Evolutionary conservation across 2,329 filamentous ascomycete species (phyloP).

Genomic region (Fusarium ambrosium): DNA sequence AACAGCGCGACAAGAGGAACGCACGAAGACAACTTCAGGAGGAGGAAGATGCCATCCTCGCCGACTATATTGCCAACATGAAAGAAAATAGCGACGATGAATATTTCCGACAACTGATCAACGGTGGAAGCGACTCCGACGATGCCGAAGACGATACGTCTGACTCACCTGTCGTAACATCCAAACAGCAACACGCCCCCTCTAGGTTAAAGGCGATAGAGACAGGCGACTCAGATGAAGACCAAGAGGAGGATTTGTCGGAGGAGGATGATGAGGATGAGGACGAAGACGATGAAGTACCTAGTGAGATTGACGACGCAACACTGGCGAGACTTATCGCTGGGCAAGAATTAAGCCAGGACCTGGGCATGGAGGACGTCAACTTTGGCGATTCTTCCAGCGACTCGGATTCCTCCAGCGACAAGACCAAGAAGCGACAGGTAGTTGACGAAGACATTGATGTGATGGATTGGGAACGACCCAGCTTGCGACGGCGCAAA

Average conservation of each 20-base stretch:
- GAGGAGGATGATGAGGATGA: slow-evolving; percentile 8
- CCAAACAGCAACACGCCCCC: slow-evolving; percentile 69
- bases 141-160: slow-evolving; percentile 12
- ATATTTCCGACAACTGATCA: slow-evolving; percentile 28
- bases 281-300: slow-evolving; percentile 16
- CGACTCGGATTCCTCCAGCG: slow-evolving; percentile 30
- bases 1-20: slow-evolving; percentile 36
- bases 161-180: slow-evolving; percentile 61
- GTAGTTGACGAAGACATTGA: slow-evolving; percentile 73
- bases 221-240: slow-evolving; percentile 41
- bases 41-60: slow-evolving; percentile 69
- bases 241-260: slow-evolving; percentile 7
- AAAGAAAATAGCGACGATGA: slow-evolving; percentile 65
- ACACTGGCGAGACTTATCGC: slow-evolving; percentile 45
- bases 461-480: slow-evolving; percentile 84
- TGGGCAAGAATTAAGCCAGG: slow-evolving; percentile 23
- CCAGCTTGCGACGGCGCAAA: slow-evolving; percentile 73
- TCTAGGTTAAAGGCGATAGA: slow-evolving; percentile 44
- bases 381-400: slow-evolving; percentile 33
- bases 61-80: slow-evolving; percentile 81
- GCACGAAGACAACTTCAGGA: slow-evolving; percentile 23
- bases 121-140: slow-evolving; percentile 23
- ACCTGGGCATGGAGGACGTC: slow-evolving; percentile 32
- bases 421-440: slow-evolving; percentile 52
- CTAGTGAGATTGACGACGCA: slow-evolving; percentile 46